These are phyloP conservation scores for Phascolomyces articulosus DNA, from an alignment of 371 early-diverging fungal genomes.

Conservation along the genomic window DNA sequence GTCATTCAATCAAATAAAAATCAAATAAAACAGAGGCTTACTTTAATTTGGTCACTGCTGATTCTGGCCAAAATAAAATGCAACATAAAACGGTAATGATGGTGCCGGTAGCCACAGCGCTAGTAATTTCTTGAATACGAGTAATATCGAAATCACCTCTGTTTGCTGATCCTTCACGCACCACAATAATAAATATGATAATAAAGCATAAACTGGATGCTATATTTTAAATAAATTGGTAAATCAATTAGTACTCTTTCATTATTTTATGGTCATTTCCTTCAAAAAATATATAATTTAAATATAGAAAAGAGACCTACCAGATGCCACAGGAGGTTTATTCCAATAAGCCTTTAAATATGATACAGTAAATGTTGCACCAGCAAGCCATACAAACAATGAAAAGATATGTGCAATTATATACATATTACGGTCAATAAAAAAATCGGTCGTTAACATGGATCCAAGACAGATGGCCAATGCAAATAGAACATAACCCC, in stretches of 20 bases:
- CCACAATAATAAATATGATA: slow-evolving; percentile 56
- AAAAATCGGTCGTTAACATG: slow-evolving; percentile 63
- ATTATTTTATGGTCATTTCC: no score
- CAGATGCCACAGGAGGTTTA: slow-evolving; percentile 66
- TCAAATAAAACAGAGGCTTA: slow-evolving; percentile 20
- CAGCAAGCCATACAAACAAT: slow-evolving; percentile 59
- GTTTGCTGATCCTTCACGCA: slow-evolving; percentile 55
- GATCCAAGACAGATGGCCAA: slow-evolving; percentile 50
- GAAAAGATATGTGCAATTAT: slow-evolving; percentile 51
- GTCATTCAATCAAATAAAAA: not conserved
- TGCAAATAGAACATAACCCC: slow-evolving; percentile 59
- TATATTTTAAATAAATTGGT: slow-evolving; percentile 15
- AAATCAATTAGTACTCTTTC: no score
- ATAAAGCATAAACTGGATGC: slow-evolving; percentile 66
- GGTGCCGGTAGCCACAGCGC: slow-evolving; percentile 59
- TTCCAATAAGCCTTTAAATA: slow-evolving; percentile 67
- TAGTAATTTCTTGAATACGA: slow-evolving; percentile 57
- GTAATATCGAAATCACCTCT: slow-evolving; percentile 55
- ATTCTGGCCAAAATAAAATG: slow-evolving; percentile 64
- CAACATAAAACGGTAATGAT: slow-evolving; percentile 57
- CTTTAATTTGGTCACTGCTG: slow-evolving; percentile 62
- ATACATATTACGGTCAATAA: slow-evolving; percentile 47
- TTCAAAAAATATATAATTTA: no score
- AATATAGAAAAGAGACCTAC: slow-evolving; percentile 17
- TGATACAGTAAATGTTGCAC: slow-evolving; percentile 59